Conservation (phyloP, 345 rosid species). For the Angophora floribunda region DNA sequence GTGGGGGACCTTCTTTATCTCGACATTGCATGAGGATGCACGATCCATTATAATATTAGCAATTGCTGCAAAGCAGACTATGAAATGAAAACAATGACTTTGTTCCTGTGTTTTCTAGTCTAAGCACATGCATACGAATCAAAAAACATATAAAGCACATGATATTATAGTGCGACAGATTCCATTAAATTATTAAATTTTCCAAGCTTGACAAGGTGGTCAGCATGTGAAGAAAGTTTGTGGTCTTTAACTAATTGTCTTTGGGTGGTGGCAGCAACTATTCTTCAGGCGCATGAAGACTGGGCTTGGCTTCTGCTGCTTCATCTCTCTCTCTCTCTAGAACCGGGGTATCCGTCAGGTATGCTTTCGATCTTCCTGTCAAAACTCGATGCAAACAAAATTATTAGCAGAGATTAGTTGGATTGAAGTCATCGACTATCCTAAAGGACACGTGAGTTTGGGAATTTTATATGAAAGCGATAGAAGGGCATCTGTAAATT, state of each 20-base stretch:
- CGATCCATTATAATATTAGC: background rate
- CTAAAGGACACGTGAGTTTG: background rate
- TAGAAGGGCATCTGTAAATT: background rate
- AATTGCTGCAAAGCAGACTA: background rate
- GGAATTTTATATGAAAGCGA: background rate
- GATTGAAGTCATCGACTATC: background rate
- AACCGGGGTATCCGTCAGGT: background rate
- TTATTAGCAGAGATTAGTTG: background rate
- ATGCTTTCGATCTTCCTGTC: background rate
- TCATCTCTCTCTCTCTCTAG: background rate
- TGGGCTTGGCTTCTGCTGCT: background rate
- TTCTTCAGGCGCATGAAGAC: background rate
- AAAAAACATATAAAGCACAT: background rate
- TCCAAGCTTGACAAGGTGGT: background rate
- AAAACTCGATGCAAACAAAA: background rate
- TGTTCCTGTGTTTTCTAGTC: background rate
- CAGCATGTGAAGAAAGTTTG: background rate
- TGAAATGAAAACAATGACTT: background rate
- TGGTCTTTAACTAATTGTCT: background rate
- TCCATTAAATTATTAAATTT: background rate
- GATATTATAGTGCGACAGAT: background rate
- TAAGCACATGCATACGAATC: background rate
- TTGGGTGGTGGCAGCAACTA: background rate
- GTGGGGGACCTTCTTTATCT: background rate
- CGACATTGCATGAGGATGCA: background rate